Evolutionary conservation across 176 grass and related monocot genomes (phyloP).

Genomic region (Phoenix roebelenii): DNA sequence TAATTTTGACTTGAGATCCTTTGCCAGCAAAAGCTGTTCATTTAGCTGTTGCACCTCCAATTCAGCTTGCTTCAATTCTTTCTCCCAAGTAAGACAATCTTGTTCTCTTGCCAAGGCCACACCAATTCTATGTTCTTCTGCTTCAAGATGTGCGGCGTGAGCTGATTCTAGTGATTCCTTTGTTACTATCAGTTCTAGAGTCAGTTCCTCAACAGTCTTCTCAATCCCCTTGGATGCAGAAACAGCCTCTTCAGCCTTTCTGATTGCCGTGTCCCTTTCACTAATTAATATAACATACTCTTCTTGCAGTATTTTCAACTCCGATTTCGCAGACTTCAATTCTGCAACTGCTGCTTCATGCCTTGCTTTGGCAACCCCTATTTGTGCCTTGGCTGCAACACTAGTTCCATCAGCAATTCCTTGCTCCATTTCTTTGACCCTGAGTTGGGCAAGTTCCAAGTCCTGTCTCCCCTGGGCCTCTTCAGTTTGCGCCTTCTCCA

Average conservation of each 20-base stretch:
- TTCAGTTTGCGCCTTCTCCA: constrained; percentile 48
- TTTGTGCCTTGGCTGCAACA: constrained; percentile 13
- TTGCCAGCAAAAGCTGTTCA: constrained; percentile 36
- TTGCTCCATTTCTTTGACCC: constrained; percentile 37
- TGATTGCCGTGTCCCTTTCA: constrained; percentile 30
- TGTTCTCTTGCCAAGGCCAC: constrained; percentile 26
- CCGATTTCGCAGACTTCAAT: constrained; percentile 39
- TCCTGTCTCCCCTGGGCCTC: constrained; percentile 40
- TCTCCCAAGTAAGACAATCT: constrained; percentile 44
- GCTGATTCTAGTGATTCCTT: constrained; percentile 40
- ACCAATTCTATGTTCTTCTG: constrained; percentile 32
- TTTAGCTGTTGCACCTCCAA: constrained; percentile 38
- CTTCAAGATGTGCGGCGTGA: constrained; percentile 29
- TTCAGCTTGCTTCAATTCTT: constrained; percentile 39
- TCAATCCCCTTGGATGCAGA: constrained; percentile 27
- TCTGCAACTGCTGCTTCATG: constrained; percentile 30
- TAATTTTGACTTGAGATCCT: constrained; percentile 46
- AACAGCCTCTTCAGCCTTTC: constrained; percentile 31
- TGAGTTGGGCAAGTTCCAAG: constrained; percentile 39
- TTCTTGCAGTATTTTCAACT: constrained; percentile 36
- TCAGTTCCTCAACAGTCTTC: constrained; percentile 42
- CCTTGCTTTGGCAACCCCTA: constrained; percentile 36
- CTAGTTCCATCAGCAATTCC: constrained; percentile 19
- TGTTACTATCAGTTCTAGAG: constrained; percentile 27
- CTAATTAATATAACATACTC: constrained; percentile 34